phyloP scores from a whole-genome alignment of 2,329 filamentous ascomycete species.

The Ophiostoma pallidulum region DNA sequence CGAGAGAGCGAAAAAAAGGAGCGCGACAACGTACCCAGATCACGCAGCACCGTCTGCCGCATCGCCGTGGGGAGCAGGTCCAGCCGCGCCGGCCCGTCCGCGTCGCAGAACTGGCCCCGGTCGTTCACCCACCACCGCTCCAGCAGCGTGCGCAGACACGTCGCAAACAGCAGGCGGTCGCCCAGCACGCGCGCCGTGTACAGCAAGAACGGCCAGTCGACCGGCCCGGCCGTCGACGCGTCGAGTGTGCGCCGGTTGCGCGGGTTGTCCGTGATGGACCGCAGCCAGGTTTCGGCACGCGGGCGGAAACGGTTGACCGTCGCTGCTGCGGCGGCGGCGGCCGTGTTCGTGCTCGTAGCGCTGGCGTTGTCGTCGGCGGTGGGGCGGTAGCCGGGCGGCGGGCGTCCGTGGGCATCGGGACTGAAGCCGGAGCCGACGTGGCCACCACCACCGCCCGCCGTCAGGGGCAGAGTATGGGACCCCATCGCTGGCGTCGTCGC shows the following conservation, averaged over 20 bases:
- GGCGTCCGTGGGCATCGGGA: too few relatives aligned
- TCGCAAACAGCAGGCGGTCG: conserved; percentile 3
- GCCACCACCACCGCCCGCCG: too few relatives aligned
- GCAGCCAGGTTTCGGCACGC: conserved; percentile 7
- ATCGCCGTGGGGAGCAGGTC: conserved; percentile 8
- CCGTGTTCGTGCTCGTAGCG: neutral
- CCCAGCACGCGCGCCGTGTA: conserved; percentile 11
- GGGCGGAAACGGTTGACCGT: neutral
- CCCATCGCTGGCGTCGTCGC: neutral
- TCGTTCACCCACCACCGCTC: conserved; percentile 13
- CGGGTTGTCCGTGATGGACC: conserved; percentile 4
- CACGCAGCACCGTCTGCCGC: conserved; percentile 2
- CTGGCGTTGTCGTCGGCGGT: neutral
- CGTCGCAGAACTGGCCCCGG: conserved; percentile 7
- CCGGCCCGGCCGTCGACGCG: neutral
- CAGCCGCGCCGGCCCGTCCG: neutral
- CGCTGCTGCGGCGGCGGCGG: neutral
- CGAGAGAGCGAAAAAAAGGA: neutral
- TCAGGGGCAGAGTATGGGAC: too few relatives aligned
- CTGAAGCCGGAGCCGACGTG: too few relatives aligned
- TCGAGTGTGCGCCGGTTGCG: conserved; percentile 8
- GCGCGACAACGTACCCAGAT: conserved; percentile 8
- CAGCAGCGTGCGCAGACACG: conserved; percentile 12
- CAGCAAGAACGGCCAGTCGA: conserved; percentile 12
- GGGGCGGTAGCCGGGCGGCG: neutral